A percentile compares a stretch with the other conserved stretches of the same genome.
Conservation (phyloP, 805 yeast species). For the Candida boleticola region DNA sequence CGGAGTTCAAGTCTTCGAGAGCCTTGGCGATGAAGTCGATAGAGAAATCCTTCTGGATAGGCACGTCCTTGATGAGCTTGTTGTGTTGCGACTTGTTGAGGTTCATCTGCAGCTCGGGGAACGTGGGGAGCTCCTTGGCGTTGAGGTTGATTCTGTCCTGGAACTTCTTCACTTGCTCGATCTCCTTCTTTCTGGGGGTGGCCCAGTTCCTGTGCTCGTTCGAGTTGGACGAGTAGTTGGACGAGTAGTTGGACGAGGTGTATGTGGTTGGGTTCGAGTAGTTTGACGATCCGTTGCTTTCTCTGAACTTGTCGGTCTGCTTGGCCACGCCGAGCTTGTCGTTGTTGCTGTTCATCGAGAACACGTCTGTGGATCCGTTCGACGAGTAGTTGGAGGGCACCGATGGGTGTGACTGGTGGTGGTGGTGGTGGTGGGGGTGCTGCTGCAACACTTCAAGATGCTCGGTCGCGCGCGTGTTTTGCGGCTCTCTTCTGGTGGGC, state of each 20-base stretch:
- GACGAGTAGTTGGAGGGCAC: constrained; percentile 5
- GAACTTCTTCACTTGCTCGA: constrained; percentile 26
- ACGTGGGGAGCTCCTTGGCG: constrained; percentile 25
- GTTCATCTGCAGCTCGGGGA: constrained; percentile 4
- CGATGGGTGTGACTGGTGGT: background rate
- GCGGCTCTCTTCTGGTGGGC: background rate
- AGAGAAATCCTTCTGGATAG: constrained; percentile 42
- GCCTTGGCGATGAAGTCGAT: constrained; percentile 47
- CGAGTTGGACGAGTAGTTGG: constrained; percentile 16
- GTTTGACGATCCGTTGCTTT: constrained; percentile 23
- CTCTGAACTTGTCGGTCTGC: constrained; percentile 9
- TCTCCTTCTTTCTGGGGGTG: constrained; percentile 37
- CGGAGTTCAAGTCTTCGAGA: constrained; percentile 42
- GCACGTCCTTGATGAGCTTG: constrained; percentile 17
- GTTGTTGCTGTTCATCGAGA: constrained; percentile 10
- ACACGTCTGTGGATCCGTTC: constrained; percentile 12
- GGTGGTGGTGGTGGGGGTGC: background rate
- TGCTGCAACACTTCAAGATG: background rate
- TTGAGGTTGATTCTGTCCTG: constrained; percentile 39
- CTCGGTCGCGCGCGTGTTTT: background rate
- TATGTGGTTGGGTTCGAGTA: constrained; percentile 41
- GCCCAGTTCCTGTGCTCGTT: constrained; percentile 39
- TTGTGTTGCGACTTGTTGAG: constrained; percentile 1
- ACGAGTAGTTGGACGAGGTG: constrained; percentile 10
- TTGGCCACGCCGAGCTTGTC: background rate